A percentile compares a stretch with the other conserved stretches of the same genome.
These are phyloP conservation scores for Yamadazyma trypodendri DNA, from an alignment of 1,139 yeast species.

Conservation along the genomic window DNA sequence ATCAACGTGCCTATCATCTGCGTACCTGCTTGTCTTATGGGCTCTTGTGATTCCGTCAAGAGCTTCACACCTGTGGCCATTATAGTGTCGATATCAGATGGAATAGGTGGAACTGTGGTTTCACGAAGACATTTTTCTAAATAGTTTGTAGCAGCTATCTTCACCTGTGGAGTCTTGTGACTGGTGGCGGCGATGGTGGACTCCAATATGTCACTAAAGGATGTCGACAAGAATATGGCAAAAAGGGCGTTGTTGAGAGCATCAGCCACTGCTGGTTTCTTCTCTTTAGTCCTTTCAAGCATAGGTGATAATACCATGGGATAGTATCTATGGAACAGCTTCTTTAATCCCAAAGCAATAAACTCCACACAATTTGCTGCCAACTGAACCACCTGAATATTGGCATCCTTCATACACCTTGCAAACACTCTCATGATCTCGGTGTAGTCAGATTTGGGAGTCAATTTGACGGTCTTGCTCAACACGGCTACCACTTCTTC, in stretches of 20 bases:
- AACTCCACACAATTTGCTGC: slow-evolving; percentile 70
- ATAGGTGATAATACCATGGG: slow-evolving; percentile 57
- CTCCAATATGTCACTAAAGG: slow-evolving; percentile 59
- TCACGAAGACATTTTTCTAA: slow-evolving; percentile 63
- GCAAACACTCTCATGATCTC: slow-evolving; percentile 60
- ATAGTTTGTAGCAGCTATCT: slow-evolving; percentile 65
- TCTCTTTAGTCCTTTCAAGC: slow-evolving; percentile 84
- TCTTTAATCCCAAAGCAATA: slow-evolving; percentile 67
- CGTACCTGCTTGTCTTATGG: slow-evolving; percentile 77
- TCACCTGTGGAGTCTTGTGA: slow-evolving; percentile 84
- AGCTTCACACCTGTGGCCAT: slow-evolving; percentile 58
- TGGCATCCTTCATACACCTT: slow-evolving; percentile 85
- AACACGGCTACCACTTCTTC: slow-evolving; percentile 63
- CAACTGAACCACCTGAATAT: slow-evolving; percentile 79
- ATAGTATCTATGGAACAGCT: slow-evolving; percentile 54
- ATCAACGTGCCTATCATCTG: slow-evolving; percentile 79
- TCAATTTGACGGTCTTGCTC: slow-evolving; percentile 46
- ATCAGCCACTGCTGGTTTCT: slow-evolving; percentile 73
- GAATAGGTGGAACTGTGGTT: slow-evolving; percentile 49
- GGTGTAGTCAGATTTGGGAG: slow-evolving; percentile 52
- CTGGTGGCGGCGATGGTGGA: slow-evolving; percentile 59
- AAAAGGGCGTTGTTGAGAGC: slow-evolving; percentile 67
- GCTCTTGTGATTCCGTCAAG: slow-evolving; percentile 80
- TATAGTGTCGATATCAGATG: slow-evolving; percentile 54
- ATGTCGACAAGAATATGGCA: slow-evolving; percentile 53